These are phyloP conservation scores for Sordariomycetes sp. DNA, from an alignment of 2,329 filamentous ascomycete genomes.

Conservation along the genomic window DNA sequence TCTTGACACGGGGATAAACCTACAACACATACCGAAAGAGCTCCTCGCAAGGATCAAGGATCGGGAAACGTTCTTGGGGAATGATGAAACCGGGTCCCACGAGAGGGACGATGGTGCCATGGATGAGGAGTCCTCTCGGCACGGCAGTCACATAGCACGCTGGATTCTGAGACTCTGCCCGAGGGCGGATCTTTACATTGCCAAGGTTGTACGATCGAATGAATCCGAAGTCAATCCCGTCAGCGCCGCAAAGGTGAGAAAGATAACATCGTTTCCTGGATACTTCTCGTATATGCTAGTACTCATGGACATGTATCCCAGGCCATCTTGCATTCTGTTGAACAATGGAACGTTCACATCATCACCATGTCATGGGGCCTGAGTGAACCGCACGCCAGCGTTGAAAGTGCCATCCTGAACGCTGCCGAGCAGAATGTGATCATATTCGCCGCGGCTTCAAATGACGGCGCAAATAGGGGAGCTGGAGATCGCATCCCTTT, in stretches of 20 bases:
- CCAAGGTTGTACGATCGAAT: background rate
- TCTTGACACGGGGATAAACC: too few relatives aligned
- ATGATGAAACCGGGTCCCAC: background rate
- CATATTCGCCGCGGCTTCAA: background rate
- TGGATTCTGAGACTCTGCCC: background rate
- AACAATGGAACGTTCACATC: background rate
- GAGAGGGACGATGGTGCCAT: background rate
- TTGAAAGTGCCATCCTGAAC: background rate
- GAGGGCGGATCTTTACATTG: background rate
- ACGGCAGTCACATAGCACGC: background rate
- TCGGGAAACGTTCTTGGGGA: too few relatives aligned
- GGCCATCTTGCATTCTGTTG: background rate
- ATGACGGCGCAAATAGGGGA: background rate
- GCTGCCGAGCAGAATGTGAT: background rate
- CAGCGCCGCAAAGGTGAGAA: background rate
- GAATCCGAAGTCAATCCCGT: background rate
- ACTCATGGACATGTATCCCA: background rate
- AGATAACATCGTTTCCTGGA: too few relatives aligned
- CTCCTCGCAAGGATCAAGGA: too few relatives aligned
- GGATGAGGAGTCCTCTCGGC: background rate
- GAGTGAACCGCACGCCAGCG: background rate
- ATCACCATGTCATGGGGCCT: background rate
- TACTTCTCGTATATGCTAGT: too few relatives aligned
- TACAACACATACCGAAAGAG: too few relatives aligned
- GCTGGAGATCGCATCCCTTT: background rate